Evolutionary conservation across 768 basidiomycete genomes (phyloP).

Genomic region (Suillus hirtellus): DNA sequence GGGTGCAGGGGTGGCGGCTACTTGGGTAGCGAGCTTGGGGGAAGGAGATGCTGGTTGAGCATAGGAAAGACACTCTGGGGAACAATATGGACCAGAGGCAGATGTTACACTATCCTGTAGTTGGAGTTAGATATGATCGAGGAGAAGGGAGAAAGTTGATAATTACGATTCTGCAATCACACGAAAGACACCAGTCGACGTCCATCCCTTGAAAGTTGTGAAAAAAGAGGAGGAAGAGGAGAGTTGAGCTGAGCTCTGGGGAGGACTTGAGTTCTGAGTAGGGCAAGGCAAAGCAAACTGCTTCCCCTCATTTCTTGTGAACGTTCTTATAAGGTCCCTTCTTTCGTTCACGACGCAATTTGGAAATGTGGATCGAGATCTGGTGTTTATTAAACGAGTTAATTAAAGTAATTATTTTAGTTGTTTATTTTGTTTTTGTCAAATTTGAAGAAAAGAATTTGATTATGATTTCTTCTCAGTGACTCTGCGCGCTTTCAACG

Average conservation of each 20-base stretch:
- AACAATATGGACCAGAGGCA: constrained; percentile 52
- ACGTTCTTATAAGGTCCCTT: constrained; percentile 31
- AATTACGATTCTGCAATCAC: constrained; percentile 60
- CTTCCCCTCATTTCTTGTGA: constrained; percentile 4
- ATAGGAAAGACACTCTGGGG: constrained; percentile 40
- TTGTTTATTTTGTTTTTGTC: constrained; percentile 6
- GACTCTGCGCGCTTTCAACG: too few relatives aligned
- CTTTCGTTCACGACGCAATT: constrained; percentile 18
- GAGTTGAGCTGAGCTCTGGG: constrained; percentile 4
- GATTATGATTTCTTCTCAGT: constrained; percentile 7
- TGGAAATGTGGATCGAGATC: constrained; percentile 19
- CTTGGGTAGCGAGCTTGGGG: neutral
- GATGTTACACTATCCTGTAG: constrained; percentile 30
- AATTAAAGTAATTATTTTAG: constrained; percentile 22
- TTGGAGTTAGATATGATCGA: constrained; percentile 5
- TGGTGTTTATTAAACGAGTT: constrained; percentile 34
- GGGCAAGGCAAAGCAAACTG: constrained; percentile 19
- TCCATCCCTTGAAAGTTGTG: constrained; percentile 41
- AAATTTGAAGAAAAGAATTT: constrained; percentile 13
- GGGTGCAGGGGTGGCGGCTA: constrained; percentile 10
- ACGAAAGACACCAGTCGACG: constrained; percentile 71
- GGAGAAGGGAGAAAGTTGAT: constrained; percentile 7
- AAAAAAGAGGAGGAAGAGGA: neutral
- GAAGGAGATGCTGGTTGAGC: constrained; percentile 38
- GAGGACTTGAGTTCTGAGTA: constrained; percentile 16